Percentiles rank a stretch among this genome's conserved stretches.
Evolutionary conservation across 140 eudicot genomes (phyloP).

Genomic region (Ambrosia hybrid): DNA sequence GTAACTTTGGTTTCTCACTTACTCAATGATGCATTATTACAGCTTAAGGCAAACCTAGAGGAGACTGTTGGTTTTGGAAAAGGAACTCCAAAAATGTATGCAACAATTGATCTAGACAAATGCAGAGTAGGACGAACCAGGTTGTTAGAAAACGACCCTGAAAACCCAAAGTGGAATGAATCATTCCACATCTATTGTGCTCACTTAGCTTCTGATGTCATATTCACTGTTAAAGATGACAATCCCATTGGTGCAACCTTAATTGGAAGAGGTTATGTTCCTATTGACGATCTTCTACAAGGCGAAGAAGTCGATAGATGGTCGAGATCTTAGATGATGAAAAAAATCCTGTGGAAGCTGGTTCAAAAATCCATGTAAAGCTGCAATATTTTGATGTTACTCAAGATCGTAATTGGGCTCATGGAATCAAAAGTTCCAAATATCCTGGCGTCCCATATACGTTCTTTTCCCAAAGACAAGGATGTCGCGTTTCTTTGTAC

Average conservation of each 20-base stretch:
- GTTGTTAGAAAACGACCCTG: conserved; percentile 50
- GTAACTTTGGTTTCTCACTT: conserved; percentile 1
- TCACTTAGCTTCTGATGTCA: conserved; percentile 50
- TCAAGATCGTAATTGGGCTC: conserved; percentile 46
- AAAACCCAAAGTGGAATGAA: conserved; percentile 66
- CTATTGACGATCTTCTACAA: conserved; percentile 43
- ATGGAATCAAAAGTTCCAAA: conserved; percentile 39
- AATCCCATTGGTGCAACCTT: conserved; percentile 69
- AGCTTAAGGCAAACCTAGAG: conserved; percentile 51
- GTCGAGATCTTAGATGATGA: conserved; percentile 58
- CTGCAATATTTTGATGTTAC: conserved; percentile 52
- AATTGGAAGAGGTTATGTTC: conserved; percentile 61
- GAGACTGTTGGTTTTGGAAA: conserved; percentile 65
- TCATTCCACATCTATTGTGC: conserved; percentile 76
- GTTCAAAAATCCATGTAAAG: conserved; percentile 57
- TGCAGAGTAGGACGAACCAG: conserved; percentile 70
- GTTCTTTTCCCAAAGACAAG: conserved; percentile 44
- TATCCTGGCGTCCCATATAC: conserved; percentile 67
- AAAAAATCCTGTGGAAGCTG: conserved; percentile 51
- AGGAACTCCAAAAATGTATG: conserved; percentile 68
- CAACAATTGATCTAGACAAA: conserved; percentile 65
- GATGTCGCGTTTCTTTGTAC: conserved; percentile 51
- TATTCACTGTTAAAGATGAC: conserved; percentile 56
- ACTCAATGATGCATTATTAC: conserved; percentile 27
- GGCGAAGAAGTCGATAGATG: conserved; percentile 64